phyloP scores from a whole-genome alignment of 2,329 filamentous ascomycete genomes.

The Lachnum nothofagi region DNA sequence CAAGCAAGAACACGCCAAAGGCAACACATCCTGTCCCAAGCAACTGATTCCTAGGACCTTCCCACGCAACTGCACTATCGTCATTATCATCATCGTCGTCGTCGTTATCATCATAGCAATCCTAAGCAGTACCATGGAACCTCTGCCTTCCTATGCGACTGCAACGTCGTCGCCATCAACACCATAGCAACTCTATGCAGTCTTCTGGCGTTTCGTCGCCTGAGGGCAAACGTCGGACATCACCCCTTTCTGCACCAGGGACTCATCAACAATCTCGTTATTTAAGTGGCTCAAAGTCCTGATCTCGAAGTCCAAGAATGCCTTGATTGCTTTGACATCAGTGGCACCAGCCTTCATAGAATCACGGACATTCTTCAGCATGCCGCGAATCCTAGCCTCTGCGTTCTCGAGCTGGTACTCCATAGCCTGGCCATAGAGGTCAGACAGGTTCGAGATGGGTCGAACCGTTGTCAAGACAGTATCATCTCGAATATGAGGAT shows the following conservation, averaged over 20 bases:
- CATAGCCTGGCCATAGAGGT: slow-evolving; percentile 36
- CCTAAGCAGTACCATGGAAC: no score
- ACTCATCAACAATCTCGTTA: slow-evolving; percentile 33
- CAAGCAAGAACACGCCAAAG: background rate
- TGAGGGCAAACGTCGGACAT: slow-evolving; percentile 27
- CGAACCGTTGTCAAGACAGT: slow-evolving; percentile 35
- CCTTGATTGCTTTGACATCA: slow-evolving; percentile 34
- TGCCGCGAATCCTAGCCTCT: slow-evolving; percentile 33
- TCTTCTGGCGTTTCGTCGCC: slow-evolving; percentile 22
- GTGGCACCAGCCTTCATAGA: slow-evolving; percentile 33
- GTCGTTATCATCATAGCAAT: background rate
- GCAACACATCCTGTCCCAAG: background rate
- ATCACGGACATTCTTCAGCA: slow-evolving; percentile 33
- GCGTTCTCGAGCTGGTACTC: slow-evolving; percentile 38
- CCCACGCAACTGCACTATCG: no score
- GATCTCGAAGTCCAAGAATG: slow-evolving; percentile 35
- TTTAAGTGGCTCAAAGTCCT: slow-evolving; percentile 28
- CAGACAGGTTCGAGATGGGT: slow-evolving; percentile 35
- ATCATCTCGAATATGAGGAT: slow-evolving; percentile 38
- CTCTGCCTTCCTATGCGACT: no score
- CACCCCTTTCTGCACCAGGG: slow-evolving; percentile 26
- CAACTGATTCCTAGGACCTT: no score
- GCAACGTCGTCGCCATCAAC: no score
- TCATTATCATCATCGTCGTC: no score
- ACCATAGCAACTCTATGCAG: slow-evolving; percentile 8